phyloP scores from a whole-genome alignment of 1,139 yeast genomes.

The Nadsonia starkeyi-henricii region DNA sequence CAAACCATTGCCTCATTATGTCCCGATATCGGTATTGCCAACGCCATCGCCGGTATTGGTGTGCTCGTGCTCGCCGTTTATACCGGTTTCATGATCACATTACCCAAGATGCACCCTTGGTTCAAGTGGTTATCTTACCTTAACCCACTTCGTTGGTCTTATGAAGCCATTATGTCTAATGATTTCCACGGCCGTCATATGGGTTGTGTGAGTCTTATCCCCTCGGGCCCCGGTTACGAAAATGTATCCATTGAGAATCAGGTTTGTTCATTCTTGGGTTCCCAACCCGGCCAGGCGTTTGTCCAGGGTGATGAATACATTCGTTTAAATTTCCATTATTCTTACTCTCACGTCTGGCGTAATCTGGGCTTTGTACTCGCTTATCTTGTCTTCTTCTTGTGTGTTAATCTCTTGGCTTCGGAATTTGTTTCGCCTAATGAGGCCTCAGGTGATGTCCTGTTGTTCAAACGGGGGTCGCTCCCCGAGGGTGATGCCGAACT shows the following conservation, averaged over 20 bases:
- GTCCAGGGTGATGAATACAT: constrained; percentile 49
- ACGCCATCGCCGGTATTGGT: constrained; percentile 35
- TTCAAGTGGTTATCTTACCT: constrained; percentile 37
- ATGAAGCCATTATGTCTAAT: constrained; percentile 32
- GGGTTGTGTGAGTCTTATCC: constrained; percentile 32
- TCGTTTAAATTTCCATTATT: constrained; percentile 30
- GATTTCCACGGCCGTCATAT: constrained; percentile 33
- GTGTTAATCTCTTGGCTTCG: constrained; percentile 40
- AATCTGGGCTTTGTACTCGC: constrained; percentile 54
- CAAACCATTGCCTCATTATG: constrained; percentile 4
- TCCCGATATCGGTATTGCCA: constrained; percentile 11
- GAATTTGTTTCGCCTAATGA: constrained; percentile 58
- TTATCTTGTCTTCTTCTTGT: constrained; percentile 37
- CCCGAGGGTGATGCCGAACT: constrained; percentile 14
- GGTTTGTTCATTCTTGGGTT: constrained; percentile 48
- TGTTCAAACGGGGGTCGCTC: constrained; percentile 34
- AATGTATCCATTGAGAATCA: constrained; percentile 24
- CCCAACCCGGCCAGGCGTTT: constrained; percentile 36
- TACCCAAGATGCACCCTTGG: constrained; percentile 37
- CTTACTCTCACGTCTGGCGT: constrained; percentile 56
- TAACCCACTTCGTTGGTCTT: constrained; percentile 35
- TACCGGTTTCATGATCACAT: constrained; percentile 39
- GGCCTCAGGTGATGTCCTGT: constrained; percentile 65
- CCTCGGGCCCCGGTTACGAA: constrained; percentile 33
- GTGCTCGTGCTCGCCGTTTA: constrained; percentile 34